Percentiles rank a stretch among this genome's conserved stretches.
phyloP scores from a whole-genome alignment of 257 asterid genomes.

The Striga asiatica region DNA sequence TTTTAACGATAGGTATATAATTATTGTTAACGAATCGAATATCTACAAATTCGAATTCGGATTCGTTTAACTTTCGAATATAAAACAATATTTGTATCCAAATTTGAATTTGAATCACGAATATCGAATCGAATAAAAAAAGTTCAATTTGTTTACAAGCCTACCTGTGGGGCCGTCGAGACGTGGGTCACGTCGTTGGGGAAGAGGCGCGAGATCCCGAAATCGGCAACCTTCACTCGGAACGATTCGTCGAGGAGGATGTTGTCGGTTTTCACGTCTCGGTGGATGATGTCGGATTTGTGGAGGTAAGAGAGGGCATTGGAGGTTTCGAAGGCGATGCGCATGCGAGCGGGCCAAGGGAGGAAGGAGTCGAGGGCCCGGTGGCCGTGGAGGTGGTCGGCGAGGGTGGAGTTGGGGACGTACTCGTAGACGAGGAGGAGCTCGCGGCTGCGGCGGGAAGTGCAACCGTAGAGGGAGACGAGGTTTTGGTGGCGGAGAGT shows the following conservation, averaged over 20 bases:
- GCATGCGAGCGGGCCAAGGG: constrained; percentile 52
- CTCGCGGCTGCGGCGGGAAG: constrained; percentile 55
- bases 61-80: no score
- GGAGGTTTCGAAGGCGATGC: constrained; percentile 65
- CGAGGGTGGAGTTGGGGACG: constrained; percentile 61
- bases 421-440: constrained; percentile 78
- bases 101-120: no score
- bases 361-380: constrained; percentile 30
- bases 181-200: constrained; percentile 54
- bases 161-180: constrained; percentile 85
- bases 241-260: constrained; percentile 50
- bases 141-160: no score
- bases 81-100: no score
- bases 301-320: constrained; percentile 62
- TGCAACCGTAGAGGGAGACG: constrained; percentile 69
- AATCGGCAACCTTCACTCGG: constrained; percentile 70
- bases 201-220: constrained; percentile 63
- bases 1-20: no score
- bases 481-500: constrained; percentile 54
- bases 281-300: constrained; percentile 51
- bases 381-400: constrained; percentile 58
- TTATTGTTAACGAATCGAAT: no score
- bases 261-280: constrained; percentile 69
- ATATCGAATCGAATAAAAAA: no score
- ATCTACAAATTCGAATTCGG: no score